Conservation (phyloP, 306 rosid species). For the Inga leiocalycina region DNA sequence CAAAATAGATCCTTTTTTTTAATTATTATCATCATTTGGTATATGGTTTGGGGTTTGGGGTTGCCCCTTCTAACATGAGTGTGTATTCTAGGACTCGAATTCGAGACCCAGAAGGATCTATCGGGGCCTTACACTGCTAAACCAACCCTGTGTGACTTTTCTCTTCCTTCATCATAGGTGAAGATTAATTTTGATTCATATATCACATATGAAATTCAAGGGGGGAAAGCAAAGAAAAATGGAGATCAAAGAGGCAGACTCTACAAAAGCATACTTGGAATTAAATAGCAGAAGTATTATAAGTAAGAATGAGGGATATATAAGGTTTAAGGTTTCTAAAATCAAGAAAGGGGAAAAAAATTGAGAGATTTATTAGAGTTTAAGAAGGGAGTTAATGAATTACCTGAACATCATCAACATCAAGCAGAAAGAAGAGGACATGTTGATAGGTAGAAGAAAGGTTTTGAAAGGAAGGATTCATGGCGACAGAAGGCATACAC, state of each 20-base stretch:
- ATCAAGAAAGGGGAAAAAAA: too few species aligned
- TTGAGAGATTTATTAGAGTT: too few species aligned
- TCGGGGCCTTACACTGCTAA: too few species aligned
- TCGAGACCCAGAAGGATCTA: too few species aligned
- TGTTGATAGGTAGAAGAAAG: constrained; percentile 42
- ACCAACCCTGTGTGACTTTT: not conserved
- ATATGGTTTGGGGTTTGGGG: too few species aligned
- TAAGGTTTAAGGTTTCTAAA: not conserved
- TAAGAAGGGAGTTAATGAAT: too few species aligned
- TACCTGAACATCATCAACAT: constrained; percentile 58
- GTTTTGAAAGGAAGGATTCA: constrained; percentile 45
- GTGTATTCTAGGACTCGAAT: too few species aligned
- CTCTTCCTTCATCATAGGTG: not conserved
- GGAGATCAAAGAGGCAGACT: not conserved
- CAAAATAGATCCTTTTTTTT: too few species aligned
- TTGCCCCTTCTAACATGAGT: too few species aligned
- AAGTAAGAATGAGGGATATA: not conserved
- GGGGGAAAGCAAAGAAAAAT: not conserved
- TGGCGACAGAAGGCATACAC: constrained; percentile 54
- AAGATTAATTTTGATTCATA: not conserved
- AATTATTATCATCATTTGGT: too few species aligned
- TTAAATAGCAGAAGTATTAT: too few species aligned
- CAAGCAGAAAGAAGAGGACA: constrained; percentile 44
- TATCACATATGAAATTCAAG: not conserved
- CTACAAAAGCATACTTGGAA: not conserved